Conservation (phyloP, 208 protist genomes). For the Acanthamoeba royreba region DNA sequence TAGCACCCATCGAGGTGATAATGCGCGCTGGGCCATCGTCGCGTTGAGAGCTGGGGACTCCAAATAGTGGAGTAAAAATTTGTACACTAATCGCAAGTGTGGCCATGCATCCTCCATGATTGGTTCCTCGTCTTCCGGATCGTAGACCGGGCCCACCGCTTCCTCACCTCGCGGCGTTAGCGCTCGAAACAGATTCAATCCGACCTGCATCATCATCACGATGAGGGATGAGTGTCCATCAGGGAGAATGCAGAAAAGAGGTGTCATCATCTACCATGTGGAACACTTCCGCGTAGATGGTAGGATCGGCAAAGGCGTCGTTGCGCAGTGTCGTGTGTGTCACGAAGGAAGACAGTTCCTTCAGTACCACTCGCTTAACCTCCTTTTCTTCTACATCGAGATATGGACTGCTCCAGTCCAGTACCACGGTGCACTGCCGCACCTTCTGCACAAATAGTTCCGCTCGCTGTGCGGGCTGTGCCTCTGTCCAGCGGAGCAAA, state of each 20-base stretch:
- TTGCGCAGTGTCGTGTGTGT: neutral
- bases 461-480: neutral
- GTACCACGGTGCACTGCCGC: neutral
- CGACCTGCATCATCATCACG: slow-evolving; percentile 52
- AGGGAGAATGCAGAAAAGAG: neutral
- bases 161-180: slow-evolving; percentile 69
- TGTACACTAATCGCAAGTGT: slow-evolving; percentile 71
- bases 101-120: slow-evolving; percentile 67
- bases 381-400: neutral
- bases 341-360: neutral
- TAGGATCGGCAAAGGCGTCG: neutral
- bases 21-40: slow-evolving; percentile 70
- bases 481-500: neutral
- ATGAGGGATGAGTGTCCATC: neutral
- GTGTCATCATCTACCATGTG: neutral
- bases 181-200: slow-evolving; percentile 76
- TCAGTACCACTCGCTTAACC: neutral
- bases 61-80: slow-evolving; percentile 78
- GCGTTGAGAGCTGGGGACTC: slow-evolving; percentile 73
- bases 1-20: slow-evolving; percentile 71
- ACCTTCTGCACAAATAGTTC: neutral
- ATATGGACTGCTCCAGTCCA: neutral
- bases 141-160: slow-evolving; percentile 55
- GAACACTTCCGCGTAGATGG: neutral
- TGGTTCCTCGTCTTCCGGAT: slow-evolving; percentile 75